phyloP scores from a whole-genome alignment of 177 flowering plant species.

The Vitis hybrid region DNA sequence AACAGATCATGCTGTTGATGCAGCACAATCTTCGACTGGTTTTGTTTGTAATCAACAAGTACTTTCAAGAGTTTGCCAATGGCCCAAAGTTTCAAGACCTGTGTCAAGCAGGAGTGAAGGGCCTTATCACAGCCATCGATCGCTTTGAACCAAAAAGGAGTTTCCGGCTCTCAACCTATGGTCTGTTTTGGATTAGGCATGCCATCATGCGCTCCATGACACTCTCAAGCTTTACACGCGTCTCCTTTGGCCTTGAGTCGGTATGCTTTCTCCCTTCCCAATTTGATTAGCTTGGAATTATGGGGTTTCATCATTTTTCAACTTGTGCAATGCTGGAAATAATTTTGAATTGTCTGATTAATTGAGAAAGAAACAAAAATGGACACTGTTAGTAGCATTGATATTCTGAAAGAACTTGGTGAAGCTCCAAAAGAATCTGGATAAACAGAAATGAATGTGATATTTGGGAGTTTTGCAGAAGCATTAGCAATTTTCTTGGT shows the following conservation, averaged over 20 bases:
- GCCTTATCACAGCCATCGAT: slow-evolving; percentile 88
- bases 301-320: too few relatives aligned
- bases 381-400: too few relatives aligned
- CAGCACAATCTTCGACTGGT: slow-evolving; percentile 99
- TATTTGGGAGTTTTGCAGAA: background rate
- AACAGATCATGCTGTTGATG: slow-evolving; percentile 18
- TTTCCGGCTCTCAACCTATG: slow-evolving; percentile 80
- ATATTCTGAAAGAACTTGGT: too few relatives aligned
- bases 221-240: slow-evolving; percentile 74
- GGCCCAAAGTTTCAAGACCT: slow-evolving; percentile 78
- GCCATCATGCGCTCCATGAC: slow-evolving; percentile 89
- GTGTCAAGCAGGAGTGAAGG: slow-evolving; percentile 93
- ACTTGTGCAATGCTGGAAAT: too few relatives aligned
- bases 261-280: slow-evolving; percentile 35
- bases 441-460: too few relatives aligned
- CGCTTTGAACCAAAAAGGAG: slow-evolving; percentile 88
- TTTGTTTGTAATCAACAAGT: slow-evolving; percentile 81
- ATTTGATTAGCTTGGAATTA: too few relatives aligned
- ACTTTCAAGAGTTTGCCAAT: slow-evolving; percentile 79
- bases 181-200: slow-evolving; percentile 93
- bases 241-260: slow-evolving; percentile 91
- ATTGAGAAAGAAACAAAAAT: too few relatives aligned
- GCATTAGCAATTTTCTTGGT: too few relatives aligned
- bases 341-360: too few relatives aligned
- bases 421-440: too few relatives aligned